Conservation (phyloP, 495 filamentous ascomycete genomes). For the Hypoxylon intermedium region DNA sequence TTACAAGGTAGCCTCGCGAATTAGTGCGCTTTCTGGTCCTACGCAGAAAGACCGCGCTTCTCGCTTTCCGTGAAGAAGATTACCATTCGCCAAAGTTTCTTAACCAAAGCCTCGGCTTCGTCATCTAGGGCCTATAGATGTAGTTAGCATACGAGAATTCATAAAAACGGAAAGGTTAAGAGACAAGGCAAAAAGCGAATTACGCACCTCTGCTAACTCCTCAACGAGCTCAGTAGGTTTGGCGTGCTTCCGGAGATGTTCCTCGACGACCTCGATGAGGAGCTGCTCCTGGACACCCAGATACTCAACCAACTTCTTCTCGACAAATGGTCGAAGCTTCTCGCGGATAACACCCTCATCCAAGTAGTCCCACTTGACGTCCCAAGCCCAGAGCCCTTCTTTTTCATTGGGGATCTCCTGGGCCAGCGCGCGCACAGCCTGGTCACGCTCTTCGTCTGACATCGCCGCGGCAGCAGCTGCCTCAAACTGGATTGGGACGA, state of each 20-base stretch:
- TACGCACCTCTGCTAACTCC: slow-evolving; percentile 79
- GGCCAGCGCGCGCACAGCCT: slow-evolving; percentile 79
- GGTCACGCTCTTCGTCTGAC: slow-evolving; percentile 81
- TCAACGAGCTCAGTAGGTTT: slow-evolving; percentile 82
- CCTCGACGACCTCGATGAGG: slow-evolving; percentile 89
- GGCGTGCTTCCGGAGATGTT: slow-evolving; percentile 79
- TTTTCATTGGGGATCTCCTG: slow-evolving; percentile 88
- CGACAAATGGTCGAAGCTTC: slow-evolving; percentile 91
- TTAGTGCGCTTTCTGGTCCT: slow-evolving; percentile 15
- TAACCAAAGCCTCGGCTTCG: slow-evolving; percentile 90
- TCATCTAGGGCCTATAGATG: slow-evolving; percentile 80
- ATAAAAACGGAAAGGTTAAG: too few species aligned
- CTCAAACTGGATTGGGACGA: slow-evolving; percentile 93
- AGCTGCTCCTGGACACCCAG: slow-evolving; percentile 96
- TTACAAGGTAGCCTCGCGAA: background rate
- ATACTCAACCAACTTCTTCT: slow-evolving; percentile 97
- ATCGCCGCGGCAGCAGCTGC: slow-evolving; percentile 71
- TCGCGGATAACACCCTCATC: slow-evolving; percentile 83
- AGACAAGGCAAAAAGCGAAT: slow-evolving; percentile 10
- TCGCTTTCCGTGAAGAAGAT: slow-evolving; percentile 98
- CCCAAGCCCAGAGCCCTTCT: slow-evolving; percentile 88
- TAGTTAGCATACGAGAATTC: slow-evolving; percentile 18
- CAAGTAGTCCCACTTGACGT: slow-evolving; percentile 92
- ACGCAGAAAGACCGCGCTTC: slow-evolving; percentile 84
- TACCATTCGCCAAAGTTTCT: slow-evolving; percentile 97